Base-by-base conservation (phyloP, 225 moss, liverwort and hornwort genomes). In the Marchantia paleacea region DNA sequence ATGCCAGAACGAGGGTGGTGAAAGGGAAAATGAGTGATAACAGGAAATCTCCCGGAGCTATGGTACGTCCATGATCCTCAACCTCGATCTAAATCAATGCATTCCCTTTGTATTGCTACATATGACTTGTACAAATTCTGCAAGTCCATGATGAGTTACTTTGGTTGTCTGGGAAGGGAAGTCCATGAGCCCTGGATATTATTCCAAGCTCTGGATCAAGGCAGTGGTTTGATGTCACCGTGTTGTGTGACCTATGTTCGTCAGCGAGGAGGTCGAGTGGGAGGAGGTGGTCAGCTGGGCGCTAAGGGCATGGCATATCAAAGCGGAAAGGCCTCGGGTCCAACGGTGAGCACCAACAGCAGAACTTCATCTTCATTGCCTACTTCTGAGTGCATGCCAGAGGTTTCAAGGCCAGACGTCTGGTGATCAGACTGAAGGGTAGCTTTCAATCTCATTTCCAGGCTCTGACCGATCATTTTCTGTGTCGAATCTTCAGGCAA, bases 401-500 rank as follows among this genome's bases (percentile, higher is more conserved):
- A 61, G 3, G 15, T 61, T 61, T 39, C 39, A 39, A 39, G 39
- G 39, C 39, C 39, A 2, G 3, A 39, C n/a, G 7, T 24, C 57
- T 19, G 57, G 57, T 57, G 57, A 55, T 15, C 8, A 15, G 55
- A 55, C 8, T 8, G 8, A 55, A 39, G 39, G 39, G 39, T 39
- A 5, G 39, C n/a, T 39, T 2, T 39, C 39, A 39, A 39, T 5
- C 5, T 39, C 39, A 39, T 39, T 39, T 5, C 5, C 39, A 39
- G 39, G 39, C 39, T 39, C 39, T 39, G 28, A 60, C 58, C 29
- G 39, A 76, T 61, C 20, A 26, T 28, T 28, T 10, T 61, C 26
- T 20, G 19, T 10, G 54, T 15, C n/a, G 39, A 51, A 71, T 73
- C 29, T 81, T 52, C 88, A 94, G 91, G 92, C 94, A 82, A 90